A percentile compares a stretch with the other conserved stretches of the same genome.
Conservation (phyloP, 768 basidiomycete species). For the Tubosaeta brunneosetosa region DNA sequence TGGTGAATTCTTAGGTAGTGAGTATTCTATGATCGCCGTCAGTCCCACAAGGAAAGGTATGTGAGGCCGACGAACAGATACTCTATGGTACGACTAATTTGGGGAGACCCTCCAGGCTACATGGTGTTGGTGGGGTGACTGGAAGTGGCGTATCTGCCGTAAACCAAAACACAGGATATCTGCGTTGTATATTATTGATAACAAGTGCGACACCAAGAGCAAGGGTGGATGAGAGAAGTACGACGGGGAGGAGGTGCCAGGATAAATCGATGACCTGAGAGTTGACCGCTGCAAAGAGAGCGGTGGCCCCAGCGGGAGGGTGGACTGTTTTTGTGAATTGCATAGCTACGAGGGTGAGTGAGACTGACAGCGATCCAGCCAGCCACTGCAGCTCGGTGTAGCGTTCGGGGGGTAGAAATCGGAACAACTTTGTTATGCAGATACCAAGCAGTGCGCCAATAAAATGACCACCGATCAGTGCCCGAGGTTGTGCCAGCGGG, state of each 20-base stretch:
- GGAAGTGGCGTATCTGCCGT: constrained; percentile 8
- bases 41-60: not conserved
- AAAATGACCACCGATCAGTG: constrained; percentile 43
- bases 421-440: constrained; percentile 49
- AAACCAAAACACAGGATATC: constrained; percentile 45
- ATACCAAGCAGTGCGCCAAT: constrained; percentile 42
- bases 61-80: constrained; percentile 7
- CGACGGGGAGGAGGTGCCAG: constrained; percentile 51
- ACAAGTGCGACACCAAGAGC: constrained; percentile 43
- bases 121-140: not conserved
- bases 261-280: constrained; percentile 39
- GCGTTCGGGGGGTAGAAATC: constrained; percentile 39
- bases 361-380: constrained; percentile 35
- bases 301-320: constrained; percentile 57
- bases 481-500: constrained; percentile 50
- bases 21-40: not conserved
- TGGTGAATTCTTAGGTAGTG: not conserved
- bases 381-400: constrained; percentile 45
- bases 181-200: constrained; percentile 47
- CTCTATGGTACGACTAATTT: not conserved
- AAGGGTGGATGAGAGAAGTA: constrained; percentile 45
- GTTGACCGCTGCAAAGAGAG: constrained; percentile 44
- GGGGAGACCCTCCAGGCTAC: not conserved
- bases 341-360: constrained; percentile 43
- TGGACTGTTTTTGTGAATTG: constrained; percentile 49